These are phyloP conservation scores for Barbatosphaeria neglecta DNA, from an alignment of 495 filamentous ascomycete species.

Conservation along the genomic window DNA sequence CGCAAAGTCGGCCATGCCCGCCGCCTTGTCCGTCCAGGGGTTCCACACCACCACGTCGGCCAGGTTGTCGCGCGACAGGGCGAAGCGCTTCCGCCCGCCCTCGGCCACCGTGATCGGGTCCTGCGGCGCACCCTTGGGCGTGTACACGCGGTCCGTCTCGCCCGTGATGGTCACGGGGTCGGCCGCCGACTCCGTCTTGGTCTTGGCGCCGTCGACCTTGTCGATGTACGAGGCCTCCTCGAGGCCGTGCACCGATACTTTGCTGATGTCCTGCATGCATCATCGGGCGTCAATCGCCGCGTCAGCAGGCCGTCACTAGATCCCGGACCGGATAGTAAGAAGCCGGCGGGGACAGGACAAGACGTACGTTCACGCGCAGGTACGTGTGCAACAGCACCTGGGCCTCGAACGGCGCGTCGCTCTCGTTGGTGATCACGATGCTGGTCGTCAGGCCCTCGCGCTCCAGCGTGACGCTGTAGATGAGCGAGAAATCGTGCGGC, in stretches of 20 bases:
- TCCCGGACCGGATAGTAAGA: no score
- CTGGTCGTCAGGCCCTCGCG: slow-evolving; percentile 65
- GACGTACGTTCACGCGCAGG: slow-evolving; percentile 60
- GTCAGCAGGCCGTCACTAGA: not conserved
- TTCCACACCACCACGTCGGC: slow-evolving; percentile 93
- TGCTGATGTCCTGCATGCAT: slow-evolving; percentile 54
- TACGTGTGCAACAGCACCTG: slow-evolving; percentile 90
- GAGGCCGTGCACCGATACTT: slow-evolving; percentile 59
- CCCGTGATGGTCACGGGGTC: slow-evolving; percentile 46
- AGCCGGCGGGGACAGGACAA: not conserved
- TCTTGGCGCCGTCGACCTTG: slow-evolving; percentile 55
- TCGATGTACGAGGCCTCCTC: slow-evolving; percentile 63
- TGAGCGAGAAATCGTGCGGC: slow-evolving; percentile 76
- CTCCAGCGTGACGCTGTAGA: slow-evolving; percentile 82
- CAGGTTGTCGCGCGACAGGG: slow-evolving; percentile 67
- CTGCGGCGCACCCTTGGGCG: slow-evolving; percentile 52
- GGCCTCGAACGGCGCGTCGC: slow-evolving; percentile 70
- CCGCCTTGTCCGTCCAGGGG: slow-evolving; percentile 79
- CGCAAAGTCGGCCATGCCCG: slow-evolving; percentile 73
- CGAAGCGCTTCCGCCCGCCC: slow-evolving; percentile 51
- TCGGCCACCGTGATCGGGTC: slow-evolving; percentile 43
- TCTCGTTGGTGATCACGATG: slow-evolving; percentile 80
- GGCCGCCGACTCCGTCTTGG: slow-evolving; percentile 47
- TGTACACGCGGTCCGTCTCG: slow-evolving; percentile 69
- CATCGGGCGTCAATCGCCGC: not conserved